These are phyloP conservation scores for Pleurostoma richardsiae DNA, from an alignment of 2,329 filamentous ascomycete genomes.

Conservation along the genomic window DNA sequence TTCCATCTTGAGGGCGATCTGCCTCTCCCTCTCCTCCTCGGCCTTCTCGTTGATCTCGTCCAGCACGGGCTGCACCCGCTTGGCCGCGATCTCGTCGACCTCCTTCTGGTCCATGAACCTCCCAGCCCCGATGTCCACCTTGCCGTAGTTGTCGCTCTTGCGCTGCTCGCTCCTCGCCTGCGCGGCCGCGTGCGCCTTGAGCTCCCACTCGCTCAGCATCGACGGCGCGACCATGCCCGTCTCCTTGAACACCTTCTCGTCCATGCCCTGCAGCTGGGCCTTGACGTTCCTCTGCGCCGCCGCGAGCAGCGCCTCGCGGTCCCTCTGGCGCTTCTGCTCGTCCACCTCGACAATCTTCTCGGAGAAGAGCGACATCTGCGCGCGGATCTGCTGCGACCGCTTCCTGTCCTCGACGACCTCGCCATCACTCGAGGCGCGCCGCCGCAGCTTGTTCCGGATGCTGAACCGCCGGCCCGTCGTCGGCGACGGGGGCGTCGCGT, in stretches of 20 bases:
- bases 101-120: slow-evolving; percentile 74
- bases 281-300: slow-evolving; percentile 84
- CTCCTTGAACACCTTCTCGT: slow-evolving; percentile 71
- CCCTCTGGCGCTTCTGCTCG: slow-evolving; percentile 66
- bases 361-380: slow-evolving; percentile 75
- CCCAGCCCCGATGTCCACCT: slow-evolving; percentile 71
- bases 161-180: slow-evolving; percentile 58
- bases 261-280: slow-evolving; percentile 71
- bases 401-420: slow-evolving; percentile 58
- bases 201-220: slow-evolving; percentile 72
- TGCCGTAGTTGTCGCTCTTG: slow-evolving; percentile 48
- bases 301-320: slow-evolving; percentile 70
- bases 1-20: slow-evolving; percentile 58
- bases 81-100: slow-evolving; percentile 73
- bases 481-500: slow-evolving; percentile 47
- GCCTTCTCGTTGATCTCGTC: slow-evolving; percentile 81
- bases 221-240: slow-evolving; percentile 69
- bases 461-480: slow-evolving; percentile 37
- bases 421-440: slow-evolving; percentile 64
- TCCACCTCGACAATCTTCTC: slow-evolving; percentile 64
- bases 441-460: slow-evolving; percentile 50
- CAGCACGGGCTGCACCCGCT: slow-evolving; percentile 73
- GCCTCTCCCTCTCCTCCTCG: slow-evolving; percentile 63
- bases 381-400: slow-evolving; percentile 66
- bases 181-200: slow-evolving; percentile 66